phyloP scores from a whole-genome alignment of 2,329 filamentous ascomycete genomes.

The Neonectria coccinea region DNA sequence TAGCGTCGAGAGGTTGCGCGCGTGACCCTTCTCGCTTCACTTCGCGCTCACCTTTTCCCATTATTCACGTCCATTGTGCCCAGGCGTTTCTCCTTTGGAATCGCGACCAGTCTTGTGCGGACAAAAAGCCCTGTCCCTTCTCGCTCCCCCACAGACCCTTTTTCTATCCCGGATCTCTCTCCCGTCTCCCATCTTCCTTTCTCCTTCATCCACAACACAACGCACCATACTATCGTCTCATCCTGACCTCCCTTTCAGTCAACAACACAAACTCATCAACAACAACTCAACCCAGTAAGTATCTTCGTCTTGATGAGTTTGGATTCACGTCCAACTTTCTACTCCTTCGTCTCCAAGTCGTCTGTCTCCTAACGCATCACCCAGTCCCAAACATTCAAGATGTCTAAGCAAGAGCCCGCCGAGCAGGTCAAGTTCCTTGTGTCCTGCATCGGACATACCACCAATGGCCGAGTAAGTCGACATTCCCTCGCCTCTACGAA shows the following conservation, averaged over 20 bases:
- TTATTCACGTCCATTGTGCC: not conserved
- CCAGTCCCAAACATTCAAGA: conserved; percentile 50
- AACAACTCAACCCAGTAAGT: conserved; percentile 2
- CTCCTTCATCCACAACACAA: conserved; percentile 8
- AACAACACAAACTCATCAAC: conserved; percentile 7
- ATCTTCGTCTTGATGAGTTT: not conserved
- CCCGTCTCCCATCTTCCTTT: conserved; percentile 3
- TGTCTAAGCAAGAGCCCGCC: conserved; percentile 65
- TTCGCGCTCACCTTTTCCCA: not conserved
- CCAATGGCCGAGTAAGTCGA: conserved; percentile 67
- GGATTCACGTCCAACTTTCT: no score
- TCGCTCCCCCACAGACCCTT: not conserved
- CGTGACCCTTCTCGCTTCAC: not conserved
- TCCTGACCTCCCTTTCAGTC: not conserved
- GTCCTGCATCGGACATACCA: conserved; percentile 71
- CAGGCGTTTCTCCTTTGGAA: not conserved
- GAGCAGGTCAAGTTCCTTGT: conserved; percentile 74
- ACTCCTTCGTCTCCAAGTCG: not conserved
- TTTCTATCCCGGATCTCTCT: not conserved
- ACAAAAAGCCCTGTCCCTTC: not conserved
- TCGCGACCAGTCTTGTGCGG: not conserved
- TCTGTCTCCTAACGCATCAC: not conserved
- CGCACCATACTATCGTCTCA: conserved; percentile 4
- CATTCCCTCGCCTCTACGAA: not conserved
- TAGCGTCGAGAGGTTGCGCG: not conserved